A percentile compares a stretch with the other conserved stretches of the same genome.
Evolutionary conservation across 169 alveolate genomes (phyloP).

Genomic region (Plasmodium cynomolgi): DNA sequence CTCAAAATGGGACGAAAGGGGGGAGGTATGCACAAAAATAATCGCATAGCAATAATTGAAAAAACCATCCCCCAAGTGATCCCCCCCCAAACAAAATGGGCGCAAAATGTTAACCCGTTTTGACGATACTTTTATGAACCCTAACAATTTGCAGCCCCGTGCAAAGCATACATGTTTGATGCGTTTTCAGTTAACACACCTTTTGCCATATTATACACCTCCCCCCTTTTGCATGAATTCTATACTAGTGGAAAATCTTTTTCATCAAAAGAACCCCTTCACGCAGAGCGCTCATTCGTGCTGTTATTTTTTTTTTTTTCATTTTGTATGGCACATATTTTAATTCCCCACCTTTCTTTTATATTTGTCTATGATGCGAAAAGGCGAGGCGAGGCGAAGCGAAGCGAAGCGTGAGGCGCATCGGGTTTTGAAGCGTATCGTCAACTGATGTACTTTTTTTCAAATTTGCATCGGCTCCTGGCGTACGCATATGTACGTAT

Average conservation of each 20-base stretch:
- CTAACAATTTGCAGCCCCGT: background rate
- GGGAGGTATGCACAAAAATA: background rate
- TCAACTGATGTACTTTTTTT: background rate
- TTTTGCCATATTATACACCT: background rate
- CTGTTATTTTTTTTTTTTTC: background rate
- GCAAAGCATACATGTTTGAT: background rate
- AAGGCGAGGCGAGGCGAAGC: background rate
- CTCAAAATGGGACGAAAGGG: background rate
- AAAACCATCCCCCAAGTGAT: background rate
- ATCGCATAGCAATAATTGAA: background rate
- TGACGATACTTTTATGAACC: background rate
- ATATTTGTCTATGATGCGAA: background rate
- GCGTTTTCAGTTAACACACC: background rate
- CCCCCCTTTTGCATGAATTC: background rate
- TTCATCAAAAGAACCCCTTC: background rate
- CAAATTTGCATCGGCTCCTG: background rate
- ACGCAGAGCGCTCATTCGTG: background rate
- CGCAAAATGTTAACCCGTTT: background rate
- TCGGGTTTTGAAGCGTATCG: background rate
- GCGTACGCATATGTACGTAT: background rate
- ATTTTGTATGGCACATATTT: background rate
- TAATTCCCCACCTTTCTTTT: background rate
- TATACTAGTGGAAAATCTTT: background rate
- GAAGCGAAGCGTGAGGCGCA: too few species aligned
- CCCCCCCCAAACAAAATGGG: background rate